phyloP scores from a whole-genome alignment of 140 eudicot species.

The Cichorium intybus region DNA sequence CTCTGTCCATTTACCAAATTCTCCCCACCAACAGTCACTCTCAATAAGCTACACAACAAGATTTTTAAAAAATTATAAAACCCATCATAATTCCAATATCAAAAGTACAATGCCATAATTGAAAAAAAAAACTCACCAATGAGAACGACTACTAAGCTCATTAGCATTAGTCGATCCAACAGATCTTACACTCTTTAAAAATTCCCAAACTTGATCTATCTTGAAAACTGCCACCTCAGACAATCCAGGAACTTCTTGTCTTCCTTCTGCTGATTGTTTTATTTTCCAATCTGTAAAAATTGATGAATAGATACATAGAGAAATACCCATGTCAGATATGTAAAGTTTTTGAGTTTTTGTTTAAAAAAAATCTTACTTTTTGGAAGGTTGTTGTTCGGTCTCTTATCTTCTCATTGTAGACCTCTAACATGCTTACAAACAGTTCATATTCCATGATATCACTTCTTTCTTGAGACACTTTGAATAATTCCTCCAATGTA shows the following conservation, averaged over 20 bases:
- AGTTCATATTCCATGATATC: constrained; percentile 67
- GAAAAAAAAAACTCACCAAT: constrained; percentile 54
- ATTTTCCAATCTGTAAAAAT: constrained; percentile 93
- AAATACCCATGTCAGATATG: no score
- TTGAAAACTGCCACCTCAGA: constrained; percentile 66
- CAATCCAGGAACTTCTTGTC: constrained; percentile 97
- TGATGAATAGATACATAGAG: no score
- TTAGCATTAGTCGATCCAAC: constrained; percentile 98
- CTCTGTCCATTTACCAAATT: constrained; percentile 66
- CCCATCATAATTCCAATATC: background rate
- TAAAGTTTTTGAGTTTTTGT: no score
- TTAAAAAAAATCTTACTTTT: constrained; percentile 70
- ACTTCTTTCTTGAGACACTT: constrained; percentile 58
- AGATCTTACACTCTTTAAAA: constrained; percentile 69
- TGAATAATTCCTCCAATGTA: constrained; percentile 77
- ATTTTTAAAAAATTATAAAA: no score
- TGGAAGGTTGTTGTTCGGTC: constrained; percentile 56
- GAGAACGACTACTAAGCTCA: constrained; percentile 97
- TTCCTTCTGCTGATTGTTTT: constrained; percentile 94
- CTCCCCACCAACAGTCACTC: constrained; percentile 80
- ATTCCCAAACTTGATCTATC: constrained; percentile 87
- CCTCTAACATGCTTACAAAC: constrained; percentile 95
- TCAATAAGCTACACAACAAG: constrained; percentile 63
- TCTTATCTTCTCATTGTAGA: constrained; percentile 89
- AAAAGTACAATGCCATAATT: background rate